Evolutionary conservation across 2,329 filamentous ascomycete species (phyloP), one percentile per base, ranked within the genome.

Genomic region (Fusarium chlamydosporum): DNA sequence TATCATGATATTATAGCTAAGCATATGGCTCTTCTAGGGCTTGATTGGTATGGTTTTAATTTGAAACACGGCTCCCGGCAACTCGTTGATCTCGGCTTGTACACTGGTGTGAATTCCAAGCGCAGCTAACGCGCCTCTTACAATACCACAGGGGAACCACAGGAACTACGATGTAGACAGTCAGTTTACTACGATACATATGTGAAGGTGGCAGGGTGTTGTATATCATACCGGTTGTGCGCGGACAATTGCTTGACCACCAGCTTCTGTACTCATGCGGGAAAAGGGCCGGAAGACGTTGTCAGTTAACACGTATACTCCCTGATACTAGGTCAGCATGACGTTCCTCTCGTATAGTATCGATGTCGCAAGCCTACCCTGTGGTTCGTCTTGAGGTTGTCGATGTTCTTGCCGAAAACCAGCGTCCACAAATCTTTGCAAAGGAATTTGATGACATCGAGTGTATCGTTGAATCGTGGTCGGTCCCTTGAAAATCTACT

Each of bases 341-440:
- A 27, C 15, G 27, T 35, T 53, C 20, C 29, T 29, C 29, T 11
- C 18, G 29, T 26, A 34, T 18, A 42, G 10, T 7, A 11, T 23
- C 37, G 46, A 26, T 20, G 33, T 10, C 26, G 26, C 13, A 33
- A 20, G 42, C 72, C 84, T 82, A 93, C 91, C 74, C 96, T 85
- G 78, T 99, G 96, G 77, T 99, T 99, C 10, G 96, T 99, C 82
- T 99, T 99, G 46, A 99, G 85, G 78, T 99, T 99, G 80, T 99
- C 96, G 76, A 99, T 93, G 79, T 98, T 96, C 81, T 99, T 99
- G 77, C 92, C 88, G 80, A 97, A 99, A 16, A 97, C 88, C 20
- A 98, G 85, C 34, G 89, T 94, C 96, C 96, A 99, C 43, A 99
- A 85, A 79, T 99, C 96, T 83, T 99, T 99, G 87, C 96, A 99